phyloP scores from a whole-genome alignment of 352 stramenopile genomes.

The Globisporangium splendens region DNA sequence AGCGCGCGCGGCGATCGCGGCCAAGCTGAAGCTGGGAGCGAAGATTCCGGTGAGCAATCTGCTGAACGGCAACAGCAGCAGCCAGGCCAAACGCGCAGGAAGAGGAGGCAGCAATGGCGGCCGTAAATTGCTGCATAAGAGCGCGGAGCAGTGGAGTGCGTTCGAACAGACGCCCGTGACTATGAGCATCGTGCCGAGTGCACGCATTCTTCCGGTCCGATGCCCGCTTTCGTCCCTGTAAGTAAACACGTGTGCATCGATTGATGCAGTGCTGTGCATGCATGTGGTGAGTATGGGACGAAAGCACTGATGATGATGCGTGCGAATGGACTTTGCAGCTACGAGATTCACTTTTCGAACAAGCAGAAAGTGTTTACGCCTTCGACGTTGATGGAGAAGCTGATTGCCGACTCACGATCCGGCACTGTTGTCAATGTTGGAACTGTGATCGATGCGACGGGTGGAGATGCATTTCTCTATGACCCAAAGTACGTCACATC shows the following conservation, averaged over 20 bases:
- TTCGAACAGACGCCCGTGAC: constrained; percentile 60
- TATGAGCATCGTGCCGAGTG: constrained; percentile 42
- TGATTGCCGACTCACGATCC: constrained; percentile 57
- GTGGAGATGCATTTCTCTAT: constrained; percentile 65
- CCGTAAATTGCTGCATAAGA: constrained; percentile 72
- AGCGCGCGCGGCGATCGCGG: constrained; percentile 17
- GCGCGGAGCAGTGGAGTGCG: constrained; percentile 51
- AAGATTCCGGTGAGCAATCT: constrained; percentile 9
- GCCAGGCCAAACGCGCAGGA: constrained; percentile 3
- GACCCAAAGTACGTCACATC: constrained; percentile 55
- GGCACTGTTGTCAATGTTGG: constrained; percentile 68
- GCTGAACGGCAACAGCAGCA: constrained; percentile 11
- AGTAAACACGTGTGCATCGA: constrained; percentile 11
- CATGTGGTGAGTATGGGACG: not conserved
- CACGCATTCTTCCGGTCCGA: constrained; percentile 73
- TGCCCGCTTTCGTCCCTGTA: constrained; percentile 77
- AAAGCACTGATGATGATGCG: constrained; percentile 1
- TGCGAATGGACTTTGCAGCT: constrained; percentile 27
- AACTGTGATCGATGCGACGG: constrained; percentile 76
- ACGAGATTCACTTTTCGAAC: constrained; percentile 74
- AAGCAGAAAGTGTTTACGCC: constrained; percentile 56
- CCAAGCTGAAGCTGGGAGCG: constrained; percentile 16
- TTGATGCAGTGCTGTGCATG: constrained; percentile 5
- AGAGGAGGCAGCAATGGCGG: constrained; percentile 10
- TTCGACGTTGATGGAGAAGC: constrained; percentile 77